These are phyloP conservation scores for Leccinum aurantiacum DNA, from an alignment of 768 basidiomycete genomes.

Conservation along the genomic window DNA sequence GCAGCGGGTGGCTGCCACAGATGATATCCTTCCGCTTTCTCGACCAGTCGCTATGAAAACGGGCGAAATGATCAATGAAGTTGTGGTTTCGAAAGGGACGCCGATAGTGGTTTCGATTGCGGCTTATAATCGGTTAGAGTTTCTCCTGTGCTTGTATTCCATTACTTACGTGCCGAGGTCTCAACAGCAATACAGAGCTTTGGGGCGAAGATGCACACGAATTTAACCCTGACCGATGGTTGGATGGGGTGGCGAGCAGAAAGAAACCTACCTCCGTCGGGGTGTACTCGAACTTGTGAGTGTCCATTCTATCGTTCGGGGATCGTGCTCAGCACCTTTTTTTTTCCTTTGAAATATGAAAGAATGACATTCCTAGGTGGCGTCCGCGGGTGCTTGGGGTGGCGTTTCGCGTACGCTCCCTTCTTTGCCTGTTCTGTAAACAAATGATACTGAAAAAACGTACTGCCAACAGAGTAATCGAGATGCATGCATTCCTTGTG, in stretches of 20 bases:
- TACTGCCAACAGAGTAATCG: background rate
- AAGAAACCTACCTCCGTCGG: slow-evolving; percentile 25
- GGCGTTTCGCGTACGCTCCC: background rate
- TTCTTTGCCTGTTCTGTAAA: background rate
- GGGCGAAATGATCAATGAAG: slow-evolving; percentile 42
- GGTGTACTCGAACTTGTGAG: slow-evolving; percentile 31
- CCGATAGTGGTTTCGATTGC: slow-evolving; percentile 48
- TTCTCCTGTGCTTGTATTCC: background rate
- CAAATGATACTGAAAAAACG: background rate
- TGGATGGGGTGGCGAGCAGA: slow-evolving; percentile 17
- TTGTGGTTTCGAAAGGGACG: slow-evolving; percentile 51
- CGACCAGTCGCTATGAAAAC: slow-evolving; percentile 46
- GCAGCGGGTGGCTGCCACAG: slow-evolving; percentile 48
- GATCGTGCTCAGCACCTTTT: background rate
- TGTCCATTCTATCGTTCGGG: background rate
- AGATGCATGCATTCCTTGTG: slow-evolving; percentile 15
- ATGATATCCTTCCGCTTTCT: slow-evolving; percentile 62
- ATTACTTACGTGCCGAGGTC: background rate
- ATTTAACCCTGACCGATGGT: slow-evolving; percentile 33
- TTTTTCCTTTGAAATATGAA: background rate
- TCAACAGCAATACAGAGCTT: slow-evolving; percentile 25
- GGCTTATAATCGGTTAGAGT: slow-evolving; percentile 50
- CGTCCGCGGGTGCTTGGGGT: slow-evolving; percentile 26
- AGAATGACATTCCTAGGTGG: slow-evolving; percentile 23
- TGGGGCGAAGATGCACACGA: slow-evolving; percentile 34